phyloP scores from a whole-genome alignment of 23 red algal species.

The Gracilaria caudata region DNA sequence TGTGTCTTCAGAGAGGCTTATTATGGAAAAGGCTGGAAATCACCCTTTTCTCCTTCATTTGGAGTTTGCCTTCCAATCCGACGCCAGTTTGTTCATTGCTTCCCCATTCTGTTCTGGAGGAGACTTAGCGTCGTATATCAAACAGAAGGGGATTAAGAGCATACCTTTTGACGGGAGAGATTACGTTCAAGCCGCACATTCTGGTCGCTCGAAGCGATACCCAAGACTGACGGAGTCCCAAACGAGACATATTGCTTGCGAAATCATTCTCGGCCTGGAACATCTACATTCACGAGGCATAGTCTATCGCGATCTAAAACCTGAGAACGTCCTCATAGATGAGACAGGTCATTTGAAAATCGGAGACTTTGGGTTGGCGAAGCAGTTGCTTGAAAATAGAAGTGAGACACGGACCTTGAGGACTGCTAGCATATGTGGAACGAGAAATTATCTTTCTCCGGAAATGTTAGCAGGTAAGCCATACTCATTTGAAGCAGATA shows the following conservation, averaged over 20 bases:
- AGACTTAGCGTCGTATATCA: slow-evolving; percentile 74
- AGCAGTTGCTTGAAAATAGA: slow-evolving; percentile 9
- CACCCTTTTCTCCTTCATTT: slow-evolving; percentile 92
- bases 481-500: slow-evolving; percentile 48
- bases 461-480: slow-evolving; percentile 47
- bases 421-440: slow-evolving; percentile 60
- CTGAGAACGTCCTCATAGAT: slow-evolving; percentile 92
- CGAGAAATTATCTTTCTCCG: slow-evolving; percentile 50
- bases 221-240: slow-evolving; percentile 62
- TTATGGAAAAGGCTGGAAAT: slow-evolving; percentile 54
- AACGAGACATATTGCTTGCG: slow-evolving; percentile 67
- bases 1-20: slow-evolving; percentile 76
- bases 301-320: slow-evolving; percentile 96
- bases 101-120: slow-evolving; percentile 82
- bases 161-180: slow-evolving; percentile 35
- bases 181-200: background rate
- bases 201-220: background rate
- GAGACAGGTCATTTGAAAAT: slow-evolving; percentile 81
- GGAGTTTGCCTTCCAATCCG: slow-evolving; percentile 95
- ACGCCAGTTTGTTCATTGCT: slow-evolving; percentile 81
- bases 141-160: slow-evolving; percentile 40
- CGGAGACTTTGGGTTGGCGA: slow-evolving; percentile 93
- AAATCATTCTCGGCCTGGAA: slow-evolving; percentile 94
- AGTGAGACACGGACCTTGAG: background rate
- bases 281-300: slow-evolving; percentile 78